Conservation (phyloP, 371 early-diverging fungal genomes). For the Mucor piriformis region DNA sequence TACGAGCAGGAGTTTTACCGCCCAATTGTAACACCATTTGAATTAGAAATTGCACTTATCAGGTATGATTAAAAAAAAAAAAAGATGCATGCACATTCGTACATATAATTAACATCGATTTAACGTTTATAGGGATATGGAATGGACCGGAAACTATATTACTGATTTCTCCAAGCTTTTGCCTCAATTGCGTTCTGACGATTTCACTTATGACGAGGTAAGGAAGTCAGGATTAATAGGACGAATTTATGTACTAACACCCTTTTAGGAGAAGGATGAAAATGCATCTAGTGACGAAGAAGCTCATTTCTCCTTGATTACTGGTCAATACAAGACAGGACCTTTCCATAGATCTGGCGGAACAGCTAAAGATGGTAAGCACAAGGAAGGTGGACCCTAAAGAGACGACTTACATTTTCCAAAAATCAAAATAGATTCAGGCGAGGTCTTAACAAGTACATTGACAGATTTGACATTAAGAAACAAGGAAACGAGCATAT, state of each 20-base stretch:
- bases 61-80: slow-evolving; percentile 37
- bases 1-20: slow-evolving; percentile 74
- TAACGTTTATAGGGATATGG: slow-evolving; percentile 42
- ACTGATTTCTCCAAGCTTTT: slow-evolving; percentile 73
- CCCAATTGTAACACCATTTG: slow-evolving; percentile 93
- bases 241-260: background rate
- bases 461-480: slow-evolving; percentile 61
- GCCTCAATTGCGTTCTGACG: slow-evolving; percentile 49
- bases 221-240: background rate
- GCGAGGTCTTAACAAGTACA: slow-evolving; percentile 37
- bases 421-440: slow-evolving; percentile 6
- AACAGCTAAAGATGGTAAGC: slow-evolving; percentile 28
- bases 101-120: background rate
- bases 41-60: slow-evolving; percentile 81
- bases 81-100: background rate
- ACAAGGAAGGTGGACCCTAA: background rate
- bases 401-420: background rate
- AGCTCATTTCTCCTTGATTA: slow-evolving; percentile 89
- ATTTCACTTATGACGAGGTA: slow-evolving; percentile 48
- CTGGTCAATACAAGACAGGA: slow-evolving; percentile 73
- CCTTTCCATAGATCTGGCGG: slow-evolving; percentile 44
- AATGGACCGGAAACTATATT: slow-evolving; percentile 81
- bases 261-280: slow-evolving; percentile 37
- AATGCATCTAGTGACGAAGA: slow-evolving; percentile 68
- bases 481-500: slow-evolving; percentile 62